These are phyloP conservation scores for Colletotrichum sp. DNA, from an alignment of 2,329 filamentous ascomycete species.

Conservation along the genomic window DNA sequence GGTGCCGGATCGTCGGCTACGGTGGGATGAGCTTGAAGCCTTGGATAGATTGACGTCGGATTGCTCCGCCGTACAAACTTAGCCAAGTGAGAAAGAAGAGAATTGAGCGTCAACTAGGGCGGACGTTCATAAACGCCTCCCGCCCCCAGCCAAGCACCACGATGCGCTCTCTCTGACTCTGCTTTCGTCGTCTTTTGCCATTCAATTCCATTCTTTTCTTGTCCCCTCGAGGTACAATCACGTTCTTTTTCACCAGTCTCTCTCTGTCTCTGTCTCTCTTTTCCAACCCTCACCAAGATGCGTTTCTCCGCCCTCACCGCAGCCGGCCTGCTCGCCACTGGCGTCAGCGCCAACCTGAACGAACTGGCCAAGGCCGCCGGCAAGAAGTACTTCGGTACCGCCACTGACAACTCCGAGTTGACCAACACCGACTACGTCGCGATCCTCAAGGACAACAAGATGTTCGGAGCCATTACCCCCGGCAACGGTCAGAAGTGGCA, in stretches of 20 bases:
- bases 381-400: slow-evolving; percentile 66
- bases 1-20: slow-evolving; percentile 3
- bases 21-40: background rate
- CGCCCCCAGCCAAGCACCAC: background rate
- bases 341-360: slow-evolving; percentile 38
- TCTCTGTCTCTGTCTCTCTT: background rate
- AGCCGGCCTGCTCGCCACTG: slow-evolving; percentile 18
- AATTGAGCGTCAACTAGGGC: background rate
- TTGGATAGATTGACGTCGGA: slow-evolving; percentile 1
- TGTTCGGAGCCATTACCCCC: slow-evolving; percentile 71
- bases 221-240: background rate
- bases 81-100: background rate
- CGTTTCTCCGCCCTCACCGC: slow-evolving; percentile 13
- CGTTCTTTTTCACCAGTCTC: background rate
- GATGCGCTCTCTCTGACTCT: background rate
- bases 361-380: slow-evolving; percentile 30
- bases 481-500: slow-evolving; percentile 71
- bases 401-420: slow-evolving; percentile 60
- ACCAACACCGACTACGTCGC: slow-evolving; percentile 59
- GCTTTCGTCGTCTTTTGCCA: background rate
- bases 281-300: background rate
- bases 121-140: background rate
- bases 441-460: slow-evolving; percentile 60
- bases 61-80: background rate
- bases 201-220: slow-evolving; percentile 1